These are phyloP conservation scores for Picea sitchensis DNA, from an alignment of 75 land plant species.

Conservation along the genomic window DNA sequence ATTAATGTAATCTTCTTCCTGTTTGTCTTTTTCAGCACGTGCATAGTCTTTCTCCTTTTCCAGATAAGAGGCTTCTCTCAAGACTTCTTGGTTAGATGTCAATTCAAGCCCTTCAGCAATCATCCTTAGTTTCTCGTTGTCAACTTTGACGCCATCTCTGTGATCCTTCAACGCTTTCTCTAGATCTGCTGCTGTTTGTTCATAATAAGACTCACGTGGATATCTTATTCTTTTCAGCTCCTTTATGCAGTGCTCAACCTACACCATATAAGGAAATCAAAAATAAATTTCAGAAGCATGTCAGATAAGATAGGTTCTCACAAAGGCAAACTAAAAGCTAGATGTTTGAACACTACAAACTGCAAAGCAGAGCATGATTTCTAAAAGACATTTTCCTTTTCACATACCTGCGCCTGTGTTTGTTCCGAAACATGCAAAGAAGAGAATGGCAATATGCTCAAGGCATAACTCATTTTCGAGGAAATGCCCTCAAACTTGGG, in stretches of 20 bases:
- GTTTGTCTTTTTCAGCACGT: slow-evolving; percentile 17
- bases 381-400: not conserved
- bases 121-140: slow-evolving; percentile 19
- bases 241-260: slow-evolving; percentile 39
- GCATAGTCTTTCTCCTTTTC: slow-evolving; percentile 35
- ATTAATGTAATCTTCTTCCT: slow-evolving; percentile 32
- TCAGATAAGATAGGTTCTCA: not conserved
- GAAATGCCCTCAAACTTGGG: slow-evolving; percentile 27
- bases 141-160: slow-evolving; percentile 20
- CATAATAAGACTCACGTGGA: slow-evolving; percentile 14
- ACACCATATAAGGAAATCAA: slow-evolving; percentile 5
- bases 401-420: slow-evolving; percentile 27
- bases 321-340: not conserved
- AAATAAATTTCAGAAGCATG: not conserved
- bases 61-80: slow-evolving; percentile 20
- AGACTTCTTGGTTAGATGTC: slow-evolving; percentile 23
- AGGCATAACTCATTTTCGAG: slow-evolving; percentile 19
- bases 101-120: slow-evolving; percentile 30
- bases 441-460: slow-evolving; percentile 26
- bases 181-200: slow-evolving; percentile 22
- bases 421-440: slow-evolving; percentile 29
- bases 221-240: slow-evolving; percentile 30
- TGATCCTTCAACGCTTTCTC: slow-evolving; percentile 21
- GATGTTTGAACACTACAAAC: not conserved
- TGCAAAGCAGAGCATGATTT: not conserved